Evolutionary conservation across 257 asterid species (phyloP).

Genomic region (Primulina huaijiensis): DNA sequence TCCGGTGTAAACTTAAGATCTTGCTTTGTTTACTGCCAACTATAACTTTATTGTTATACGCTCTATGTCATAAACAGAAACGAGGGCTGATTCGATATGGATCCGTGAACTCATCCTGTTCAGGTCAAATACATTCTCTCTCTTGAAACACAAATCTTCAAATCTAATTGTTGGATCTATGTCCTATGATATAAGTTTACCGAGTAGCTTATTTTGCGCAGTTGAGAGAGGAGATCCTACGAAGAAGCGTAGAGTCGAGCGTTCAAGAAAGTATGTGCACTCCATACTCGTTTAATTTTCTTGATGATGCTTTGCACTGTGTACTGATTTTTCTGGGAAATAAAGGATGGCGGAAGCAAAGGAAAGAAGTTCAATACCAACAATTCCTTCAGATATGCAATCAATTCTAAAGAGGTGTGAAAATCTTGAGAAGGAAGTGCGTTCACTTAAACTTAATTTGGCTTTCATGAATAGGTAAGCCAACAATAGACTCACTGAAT

Average conservation of each 20-base stretch:
- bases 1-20: not conserved
- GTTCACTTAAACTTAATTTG: constrained; percentile 80
- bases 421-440: constrained; percentile 89
- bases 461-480: constrained; percentile 87
- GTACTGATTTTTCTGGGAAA: not conserved
- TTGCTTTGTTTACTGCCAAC: constrained; percentile 1
- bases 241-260: constrained; percentile 80
- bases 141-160: constrained; percentile 6
- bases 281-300: not conserved
- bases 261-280: constrained; percentile 71
- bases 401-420: constrained; percentile 71
- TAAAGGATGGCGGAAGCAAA: constrained; percentile 93
- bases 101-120: constrained; percentile 57
- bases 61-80: constrained; percentile 37
- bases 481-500: not conserved
- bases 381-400: constrained; percentile 74
- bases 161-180: not conserved
- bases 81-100: constrained; percentile 66
- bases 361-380: constrained; percentile 67
- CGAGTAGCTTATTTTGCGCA: constrained; percentile 38
- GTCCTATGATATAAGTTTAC: constrained; percentile 7
- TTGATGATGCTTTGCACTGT: constrained; percentile 1
- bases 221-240: constrained; percentile 87
- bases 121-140: constrained; percentile 52
- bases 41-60: constrained; percentile 3